Evolutionary conservation across 805 yeast species (phyloP), one percentile per base, ranked within the genome.

Genomic region (Danielozyma ontarioensis): DNA sequence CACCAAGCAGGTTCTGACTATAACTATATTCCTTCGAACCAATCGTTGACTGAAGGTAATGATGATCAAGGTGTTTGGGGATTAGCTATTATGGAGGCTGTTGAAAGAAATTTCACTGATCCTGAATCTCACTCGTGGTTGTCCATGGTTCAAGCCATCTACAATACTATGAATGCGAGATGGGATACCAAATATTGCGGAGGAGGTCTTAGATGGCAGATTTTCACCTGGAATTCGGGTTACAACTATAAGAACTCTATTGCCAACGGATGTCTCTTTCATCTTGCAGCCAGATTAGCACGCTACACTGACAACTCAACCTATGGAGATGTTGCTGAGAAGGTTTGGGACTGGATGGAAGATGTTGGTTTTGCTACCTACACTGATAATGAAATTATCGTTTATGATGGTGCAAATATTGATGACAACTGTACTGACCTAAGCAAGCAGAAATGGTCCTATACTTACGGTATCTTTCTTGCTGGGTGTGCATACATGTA

Each of bases 401-500:
- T 78, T 22, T 70, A 62, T 44, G 85, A 78, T 56, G 85, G 85
- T 56, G 82, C 81, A 22, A 62, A 68, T 32, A 64, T 73, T 31
- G 50, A 43, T 28, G 52, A 59, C 35, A 65, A 69, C 48, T 79
- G 84, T 50, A 44, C 74, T 1, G 60, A 62, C n/a, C 54, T 74
- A 25, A 72, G 78, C 7, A 53, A 51, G 13, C 52, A 61, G 21
- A 74, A 72, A 51, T 83, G 88, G 87, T 65, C 79, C 19, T 83
- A 83, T 57, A 80, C 80, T 40, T 81, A 79, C 51, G 93, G 85
- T 25, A 57, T 81, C 12, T 62, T 79, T 43, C 47, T 83, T 46
- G 65, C 82, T 2, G 93, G 90, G 12, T 64, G 75, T 39, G 87
- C 93, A 1, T 81, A 78, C 54, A 60, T 81, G 57, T 80, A 81